Evolutionary conservation across 2,329 filamentous ascomycete species (phyloP).

Genomic region (Trichoderma oligosporum): DNA sequence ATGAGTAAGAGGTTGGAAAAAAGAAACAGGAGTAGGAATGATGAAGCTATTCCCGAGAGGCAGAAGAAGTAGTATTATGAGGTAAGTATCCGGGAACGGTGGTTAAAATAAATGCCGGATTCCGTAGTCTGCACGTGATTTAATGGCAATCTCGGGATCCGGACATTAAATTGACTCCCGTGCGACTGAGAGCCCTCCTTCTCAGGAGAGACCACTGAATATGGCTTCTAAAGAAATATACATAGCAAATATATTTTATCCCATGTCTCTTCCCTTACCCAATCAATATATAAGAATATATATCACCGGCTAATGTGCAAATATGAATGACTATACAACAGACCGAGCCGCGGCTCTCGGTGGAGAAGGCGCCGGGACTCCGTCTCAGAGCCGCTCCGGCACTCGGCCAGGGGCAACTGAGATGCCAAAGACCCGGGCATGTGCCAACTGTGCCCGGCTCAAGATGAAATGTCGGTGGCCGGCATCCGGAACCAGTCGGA

Average conservation of each 20-base stretch:
- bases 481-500: constrained; percentile 21
- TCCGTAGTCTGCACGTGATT: constrained; percentile 5
- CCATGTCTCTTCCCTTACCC: too few relatives aligned
- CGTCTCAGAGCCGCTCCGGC: not conserved
- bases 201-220: not conserved
- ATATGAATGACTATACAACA: not conserved
- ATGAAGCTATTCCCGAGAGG: not conserved
- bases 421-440: constrained; percentile 28
- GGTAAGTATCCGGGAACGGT: not conserved
- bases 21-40: not conserved
- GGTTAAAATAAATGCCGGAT: not conserved
- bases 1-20: too few relatives aligned
- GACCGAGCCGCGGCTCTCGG: not conserved
- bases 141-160: not conserved
- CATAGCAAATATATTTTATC: not conserved
- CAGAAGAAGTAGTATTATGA: not conserved
- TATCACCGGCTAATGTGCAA: not conserved
- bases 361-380: not conserved
- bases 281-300: not conserved
- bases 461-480: constrained; percentile 39
- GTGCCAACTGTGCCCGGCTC: constrained; percentile 33
- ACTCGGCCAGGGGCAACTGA: not conserved
- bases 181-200: not conserved
- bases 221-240: not conserved
- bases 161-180: not conserved